Evolutionary conservation across 2,329 filamentous ascomycete species (phyloP).

Genomic region (Talaromyces funiculosus): DNA sequence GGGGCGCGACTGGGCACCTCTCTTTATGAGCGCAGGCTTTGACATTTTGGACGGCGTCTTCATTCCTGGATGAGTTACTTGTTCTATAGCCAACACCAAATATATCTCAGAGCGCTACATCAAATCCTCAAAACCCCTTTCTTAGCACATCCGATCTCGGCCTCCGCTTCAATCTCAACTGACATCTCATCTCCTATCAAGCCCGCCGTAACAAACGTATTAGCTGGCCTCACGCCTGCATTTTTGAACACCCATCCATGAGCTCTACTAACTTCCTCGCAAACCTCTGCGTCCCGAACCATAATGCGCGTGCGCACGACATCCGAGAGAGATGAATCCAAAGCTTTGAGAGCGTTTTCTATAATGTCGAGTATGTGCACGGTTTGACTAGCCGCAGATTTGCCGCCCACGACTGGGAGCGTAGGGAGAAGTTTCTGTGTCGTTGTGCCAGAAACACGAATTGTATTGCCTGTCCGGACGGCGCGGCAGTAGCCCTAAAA

Average conservation of each 20-base stretch:
- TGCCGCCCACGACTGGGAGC: not conserved
- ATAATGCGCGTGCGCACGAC: not conserved
- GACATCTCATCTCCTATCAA: constrained; percentile 2
- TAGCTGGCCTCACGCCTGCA: not conserved
- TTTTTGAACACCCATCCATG: not conserved
- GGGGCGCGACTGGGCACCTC: not conserved
- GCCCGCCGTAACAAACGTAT: not conserved
- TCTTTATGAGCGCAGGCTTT: not conserved
- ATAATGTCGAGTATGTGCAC: not conserved
- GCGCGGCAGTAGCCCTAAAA: not conserved
- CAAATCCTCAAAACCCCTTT: not conserved
- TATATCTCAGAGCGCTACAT: not conserved
- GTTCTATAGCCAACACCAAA: not conserved
- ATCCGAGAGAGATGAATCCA: not conserved
- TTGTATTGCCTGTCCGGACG: not conserved
- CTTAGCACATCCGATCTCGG: not conserved
- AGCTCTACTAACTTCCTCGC: not conserved
- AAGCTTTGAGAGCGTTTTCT: not conserved
- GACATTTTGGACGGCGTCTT: not conserved
- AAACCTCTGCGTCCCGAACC: not conserved
- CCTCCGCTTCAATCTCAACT: constrained; percentile 2
- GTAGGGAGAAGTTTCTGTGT: not conserved
- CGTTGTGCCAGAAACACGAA: not conserved
- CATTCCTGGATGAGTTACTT: not conserved
- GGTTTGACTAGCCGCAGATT: not conserved